Conservation (phyloP, 345 rosid genomes). For the rapeseed (Brassica napus) region Da-Ae NC_063447.1:61521501-61522000, state of each 20-base stretch:
- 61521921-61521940: slow-evolving; percentile 60
- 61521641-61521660: slow-evolving; percentile 56
- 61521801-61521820: background rate
- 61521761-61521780: no score
- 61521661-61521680: slow-evolving; percentile 15
- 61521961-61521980: slow-evolving; percentile 62
- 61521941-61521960: slow-evolving; percentile 61
- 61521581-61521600: slow-evolving; percentile 40
- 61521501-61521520: slow-evolving; percentile 62
- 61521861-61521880: background rate
- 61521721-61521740: background rate
- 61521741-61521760: background rate
- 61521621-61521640: slow-evolving; percentile 45
- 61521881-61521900: slow-evolving; percentile 51
- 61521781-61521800: background rate
- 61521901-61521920: slow-evolving; percentile 65
- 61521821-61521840: slow-evolving; percentile 24
- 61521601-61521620: slow-evolving; percentile 39
- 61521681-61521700: slow-evolving; percentile 10
- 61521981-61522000: slow-evolving; percentile 50
- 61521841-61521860: slow-evolving; percentile 36
- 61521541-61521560: slow-evolving; percentile 51
- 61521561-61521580: slow-evolving; percentile 36
- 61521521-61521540: slow-evolving; percentile 62
- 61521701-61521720: background rate